These are phyloP conservation scores for Limtongozyma cylindracea DNA, from an alignment of 805 yeast genomes.

Conservation along the genomic window DNA sequence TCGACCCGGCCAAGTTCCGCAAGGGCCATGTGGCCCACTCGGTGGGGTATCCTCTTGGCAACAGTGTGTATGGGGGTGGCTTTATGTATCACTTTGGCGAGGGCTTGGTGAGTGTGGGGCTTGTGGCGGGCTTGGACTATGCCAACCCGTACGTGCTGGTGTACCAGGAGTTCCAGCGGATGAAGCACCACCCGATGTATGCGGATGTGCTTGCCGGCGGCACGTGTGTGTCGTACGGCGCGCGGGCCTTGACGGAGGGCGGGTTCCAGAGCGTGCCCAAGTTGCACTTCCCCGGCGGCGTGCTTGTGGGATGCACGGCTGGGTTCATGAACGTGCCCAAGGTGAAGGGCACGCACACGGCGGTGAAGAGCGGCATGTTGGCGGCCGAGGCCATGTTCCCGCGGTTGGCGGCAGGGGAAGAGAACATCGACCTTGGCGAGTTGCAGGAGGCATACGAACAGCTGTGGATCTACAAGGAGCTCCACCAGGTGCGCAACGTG, in stretches of 20 bases:
- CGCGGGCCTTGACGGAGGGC: constrained; percentile 93
- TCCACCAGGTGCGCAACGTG: constrained; percentile 66
- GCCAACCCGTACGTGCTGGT: constrained; percentile 90
- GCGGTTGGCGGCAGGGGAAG: constrained; percentile 11
- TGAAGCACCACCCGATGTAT: constrained; percentile 84
- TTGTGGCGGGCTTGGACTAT: constrained; percentile 90
- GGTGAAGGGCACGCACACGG: constrained; percentile 94
- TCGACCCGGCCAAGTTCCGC: constrained; percentile 54
- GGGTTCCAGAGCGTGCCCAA: constrained; percentile 87
- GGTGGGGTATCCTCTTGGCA: constrained; percentile 65
- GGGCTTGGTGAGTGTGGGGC: constrained; percentile 71
- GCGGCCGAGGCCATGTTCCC: constrained; percentile 71
- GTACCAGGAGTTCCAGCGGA: constrained; percentile 80
- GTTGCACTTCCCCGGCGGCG: constrained; percentile 87
- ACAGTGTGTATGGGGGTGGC: constrained; percentile 81
- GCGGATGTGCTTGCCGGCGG: constrained; percentile 59
- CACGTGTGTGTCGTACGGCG: constrained; percentile 81
- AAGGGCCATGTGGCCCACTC: constrained; percentile 70
- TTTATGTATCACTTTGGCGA: constrained; percentile 95
- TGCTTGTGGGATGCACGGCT: constrained; percentile 84
- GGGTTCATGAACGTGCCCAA: constrained; percentile 96
- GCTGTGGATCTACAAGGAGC: constrained; percentile 76
- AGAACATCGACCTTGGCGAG: constrained; percentile 18
- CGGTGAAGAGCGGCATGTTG: constrained; percentile 84
- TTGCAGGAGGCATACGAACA: constrained; percentile 41